Evolutionary conservation across 768 basidiomycete genomes (phyloP), one percentile per base, ranked within the genome.

Genomic region (Lactifluus volemus): DNA sequence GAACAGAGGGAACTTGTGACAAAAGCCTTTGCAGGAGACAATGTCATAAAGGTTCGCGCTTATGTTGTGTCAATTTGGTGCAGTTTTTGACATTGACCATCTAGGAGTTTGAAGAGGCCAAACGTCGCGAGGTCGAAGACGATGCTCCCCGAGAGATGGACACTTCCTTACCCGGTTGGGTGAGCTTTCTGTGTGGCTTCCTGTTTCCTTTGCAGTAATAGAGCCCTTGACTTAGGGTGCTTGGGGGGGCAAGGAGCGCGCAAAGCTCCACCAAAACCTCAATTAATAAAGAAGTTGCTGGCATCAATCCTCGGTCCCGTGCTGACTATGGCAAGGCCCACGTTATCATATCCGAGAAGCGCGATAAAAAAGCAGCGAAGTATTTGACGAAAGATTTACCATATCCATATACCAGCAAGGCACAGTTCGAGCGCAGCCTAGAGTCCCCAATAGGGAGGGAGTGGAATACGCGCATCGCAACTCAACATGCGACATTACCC

Each of bases 11-110:
- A 98, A 65, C 78, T 98, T 12, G 94, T 99, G 12, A 90, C 94
- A 1, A 84, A 85, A 57, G 97, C 97, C 0, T 99, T 99, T 75
- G 96, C 95, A 1, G 95, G 93, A 2, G 97, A 99, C 72, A 92
- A 98, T 65, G 96, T 98, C 36, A 85, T 97, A 6, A 85, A 89
- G 74, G 92, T 92, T 68, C 38, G 84, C 2, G 5, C 10, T 14
- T 53, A 36, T 4, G 42, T 38, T 7, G 6, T 32, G 8, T 44
- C 9, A n/a, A 14, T 59, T 42, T 49, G 34, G 14, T 41, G 41
- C 57, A n/a, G 59, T 50, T 55, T 30, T 58, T 53, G 29, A 66
- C 44, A 15, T 29, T 44, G 29, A 15, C 49, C 38, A 53, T 4
- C 3, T 67, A 95, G 92, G 87, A 89, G 57, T 99, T 99, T 69